phyloP scores from a whole-genome alignment of 73 alveolate species.

The Paramecium caudatum region DNA sequence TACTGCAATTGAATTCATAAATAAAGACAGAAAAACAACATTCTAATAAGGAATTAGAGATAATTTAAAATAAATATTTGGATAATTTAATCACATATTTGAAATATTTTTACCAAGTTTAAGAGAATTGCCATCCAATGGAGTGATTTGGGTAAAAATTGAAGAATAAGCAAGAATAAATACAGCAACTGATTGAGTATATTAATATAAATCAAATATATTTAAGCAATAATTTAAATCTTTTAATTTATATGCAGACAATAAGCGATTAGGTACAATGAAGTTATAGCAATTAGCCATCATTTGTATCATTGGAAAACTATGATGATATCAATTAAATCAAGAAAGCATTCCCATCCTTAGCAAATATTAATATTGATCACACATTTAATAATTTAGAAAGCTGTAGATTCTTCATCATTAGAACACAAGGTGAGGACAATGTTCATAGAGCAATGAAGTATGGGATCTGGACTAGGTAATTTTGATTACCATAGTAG shows the following conservation, averaged over 20 bases:
- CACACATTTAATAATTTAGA: constrained; percentile 22
- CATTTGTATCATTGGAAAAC: not conserved
- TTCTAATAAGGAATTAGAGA: not conserved
- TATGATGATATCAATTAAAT: constrained; percentile 37
- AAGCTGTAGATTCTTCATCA: constrained; percentile 29
- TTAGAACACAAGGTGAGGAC: constrained; percentile 62
- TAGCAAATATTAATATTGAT: not conserved
- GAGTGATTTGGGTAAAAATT: not conserved
- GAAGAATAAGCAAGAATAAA: not conserved
- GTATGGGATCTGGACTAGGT: constrained; percentile 66
- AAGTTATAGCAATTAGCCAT: not conserved
- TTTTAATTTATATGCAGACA: constrained; percentile 6
- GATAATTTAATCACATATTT: not conserved
- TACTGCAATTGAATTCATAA: constrained; percentile 86
- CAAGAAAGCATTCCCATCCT: not conserved
- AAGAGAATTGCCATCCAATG: constrained; percentile 52
- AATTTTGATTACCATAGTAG: not conserved
- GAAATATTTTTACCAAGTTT: constrained; percentile 48
- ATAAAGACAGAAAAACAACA: constrained; percentile 17
- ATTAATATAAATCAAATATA: not conserved
- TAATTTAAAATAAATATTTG: constrained; percentile 36
- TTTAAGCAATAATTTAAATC: constrained; percentile 43
- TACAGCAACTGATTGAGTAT: not conserved
- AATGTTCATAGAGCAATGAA: constrained; percentile 66
- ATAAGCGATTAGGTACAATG: not conserved